These are phyloP conservation scores for Fraxinus sp. DNA, from an alignment of 305 asterid species.

Conservation along the genomic window DNA sequence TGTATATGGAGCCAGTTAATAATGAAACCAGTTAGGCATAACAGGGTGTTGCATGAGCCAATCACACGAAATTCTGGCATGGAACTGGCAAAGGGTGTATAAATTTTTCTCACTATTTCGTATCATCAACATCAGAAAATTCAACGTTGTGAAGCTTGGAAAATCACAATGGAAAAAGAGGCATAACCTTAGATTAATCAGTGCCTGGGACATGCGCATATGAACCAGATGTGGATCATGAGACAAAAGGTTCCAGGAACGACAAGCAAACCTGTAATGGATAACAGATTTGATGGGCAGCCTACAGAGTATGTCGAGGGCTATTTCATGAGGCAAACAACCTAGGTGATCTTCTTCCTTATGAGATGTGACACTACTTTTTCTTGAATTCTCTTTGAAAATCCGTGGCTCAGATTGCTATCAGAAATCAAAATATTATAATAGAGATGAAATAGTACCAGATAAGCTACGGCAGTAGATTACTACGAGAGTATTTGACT, in stretches of 20 bases:
- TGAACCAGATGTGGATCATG: conserved; percentile 22
- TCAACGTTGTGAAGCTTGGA: conserved; percentile 38
- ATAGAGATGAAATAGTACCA: background rate
- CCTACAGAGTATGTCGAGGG: conserved; percentile 32
- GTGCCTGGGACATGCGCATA: conserved; percentile 25
- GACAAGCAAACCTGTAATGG: conserved; percentile 30
- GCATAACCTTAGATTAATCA: background rate
- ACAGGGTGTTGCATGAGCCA: conserved; percentile 45
- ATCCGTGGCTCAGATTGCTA: conserved; percentile 21
- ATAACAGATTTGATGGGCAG: conserved; percentile 38
- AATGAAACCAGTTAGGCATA: conserved; percentile 35
- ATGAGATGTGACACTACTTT: background rate
- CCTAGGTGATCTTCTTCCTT: background rate
- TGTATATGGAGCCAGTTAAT: conserved; percentile 19
- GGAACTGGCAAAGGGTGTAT: conserved; percentile 33
- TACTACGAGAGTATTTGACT: conserved; percentile 31
- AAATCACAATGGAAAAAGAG: conserved; percentile 33
- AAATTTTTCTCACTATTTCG: conserved; percentile 26
- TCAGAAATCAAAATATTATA: conserved; percentile 16
- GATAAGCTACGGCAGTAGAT: background rate
- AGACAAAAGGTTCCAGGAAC: conserved; percentile 24
- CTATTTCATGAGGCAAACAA: conserved; percentile 22
- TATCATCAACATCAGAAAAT: conserved; percentile 10
- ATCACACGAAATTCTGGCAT: conserved; percentile 43
- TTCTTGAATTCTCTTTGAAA: conserved; percentile 12